phyloP scores from a whole-genome alignment of 1,284 basidiomycete species.

The Pseudozyma sp. region DNA sequence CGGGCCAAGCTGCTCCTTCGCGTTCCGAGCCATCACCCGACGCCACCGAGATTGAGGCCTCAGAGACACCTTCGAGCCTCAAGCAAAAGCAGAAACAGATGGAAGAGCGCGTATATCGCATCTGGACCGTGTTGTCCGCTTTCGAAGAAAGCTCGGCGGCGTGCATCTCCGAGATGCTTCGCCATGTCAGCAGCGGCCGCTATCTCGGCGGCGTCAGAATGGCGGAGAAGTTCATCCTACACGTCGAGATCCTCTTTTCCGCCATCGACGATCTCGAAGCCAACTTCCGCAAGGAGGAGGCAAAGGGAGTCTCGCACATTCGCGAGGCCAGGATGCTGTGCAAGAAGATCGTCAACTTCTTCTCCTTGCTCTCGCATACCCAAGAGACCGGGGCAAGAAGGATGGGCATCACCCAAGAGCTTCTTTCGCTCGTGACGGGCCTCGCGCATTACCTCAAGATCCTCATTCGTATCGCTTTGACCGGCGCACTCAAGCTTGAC shows the following conservation, averaged over 20 bases:
- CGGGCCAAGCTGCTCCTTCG: conserved; percentile 37
- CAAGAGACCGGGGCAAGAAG: conserved; percentile 88
- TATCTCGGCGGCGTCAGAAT: conserved; percentile 96
- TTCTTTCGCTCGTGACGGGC: conserved; percentile 96
- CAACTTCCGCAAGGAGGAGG: conserved; percentile 82
- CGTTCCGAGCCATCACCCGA: conserved; percentile 51
- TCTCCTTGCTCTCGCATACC: conserved; percentile 95
- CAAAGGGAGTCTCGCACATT: conserved; percentile 88
- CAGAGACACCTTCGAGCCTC: conserved; percentile 83
- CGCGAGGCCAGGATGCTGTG: conserved; percentile 98
- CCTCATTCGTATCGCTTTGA: conserved; percentile 95
- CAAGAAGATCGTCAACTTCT: conserved; percentile 98
- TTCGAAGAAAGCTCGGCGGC: conserved; percentile 99
- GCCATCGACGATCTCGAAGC: conserved; percentile 96
- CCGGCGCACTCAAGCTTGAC: conserved; percentile 93
- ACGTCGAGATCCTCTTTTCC: conserved; percentile 97
- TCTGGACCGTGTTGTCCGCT: conserved; percentile 98
- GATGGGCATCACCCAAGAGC: conserved; percentile 96
- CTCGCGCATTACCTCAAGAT: conserved; percentile 99
- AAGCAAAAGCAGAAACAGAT: conserved; percentile 92
- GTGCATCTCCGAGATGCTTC: conserved; percentile 97
- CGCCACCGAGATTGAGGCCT: conserved; percentile 74
- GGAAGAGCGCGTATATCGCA: conserved; percentile 97
- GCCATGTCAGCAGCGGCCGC: conserved; percentile 92
- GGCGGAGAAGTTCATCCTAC: conserved; percentile 98